phyloP scores from a whole-genome alignment of 495 filamentous ascomycete genomes.

The Trichoderma erinaceum region DNA sequence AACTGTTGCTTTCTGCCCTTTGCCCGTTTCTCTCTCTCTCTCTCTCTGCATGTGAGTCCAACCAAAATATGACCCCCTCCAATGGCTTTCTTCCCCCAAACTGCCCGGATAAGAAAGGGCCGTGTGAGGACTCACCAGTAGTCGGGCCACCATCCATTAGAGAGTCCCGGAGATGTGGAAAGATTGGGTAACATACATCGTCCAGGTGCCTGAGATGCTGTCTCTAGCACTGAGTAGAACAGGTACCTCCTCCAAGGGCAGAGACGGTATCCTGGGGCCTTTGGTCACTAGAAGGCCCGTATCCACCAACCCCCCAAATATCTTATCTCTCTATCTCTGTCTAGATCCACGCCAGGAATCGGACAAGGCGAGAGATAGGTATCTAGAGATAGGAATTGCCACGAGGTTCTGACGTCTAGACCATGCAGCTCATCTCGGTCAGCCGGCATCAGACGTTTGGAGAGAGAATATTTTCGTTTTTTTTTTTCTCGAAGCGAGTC shows the following conservation, averaged over 20 bases:
- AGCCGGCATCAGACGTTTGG: background rate
- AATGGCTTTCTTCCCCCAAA: background rate
- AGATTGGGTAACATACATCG: constrained; percentile 5
- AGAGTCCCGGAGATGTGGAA: constrained; percentile 9
- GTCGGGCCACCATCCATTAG: background rate
- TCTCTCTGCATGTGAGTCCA: background rate
- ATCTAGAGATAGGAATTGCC: background rate
- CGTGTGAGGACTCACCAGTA: background rate
- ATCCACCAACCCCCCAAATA: constrained; percentile 12
- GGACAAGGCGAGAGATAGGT: background rate
- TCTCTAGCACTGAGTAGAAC: too few relatives aligned
- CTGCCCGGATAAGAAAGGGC: background rate
- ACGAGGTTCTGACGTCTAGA: background rate
- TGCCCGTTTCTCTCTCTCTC: background rate
- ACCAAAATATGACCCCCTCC: background rate
- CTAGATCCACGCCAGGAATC: constrained; percentile 7
- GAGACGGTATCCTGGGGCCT: background rate
- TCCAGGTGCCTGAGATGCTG: background rate
- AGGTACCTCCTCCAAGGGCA: background rate
- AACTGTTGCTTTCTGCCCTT: too few relatives aligned
- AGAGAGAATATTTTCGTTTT: background rate
- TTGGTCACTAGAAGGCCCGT: background rate
- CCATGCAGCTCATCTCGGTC: background rate
- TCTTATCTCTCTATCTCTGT: constrained; percentile 8
- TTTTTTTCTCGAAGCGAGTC: background rate